Conservation (phyloP, 2,329 filamentous ascomycete species). For the Phialocephala subalpina region DNA sequence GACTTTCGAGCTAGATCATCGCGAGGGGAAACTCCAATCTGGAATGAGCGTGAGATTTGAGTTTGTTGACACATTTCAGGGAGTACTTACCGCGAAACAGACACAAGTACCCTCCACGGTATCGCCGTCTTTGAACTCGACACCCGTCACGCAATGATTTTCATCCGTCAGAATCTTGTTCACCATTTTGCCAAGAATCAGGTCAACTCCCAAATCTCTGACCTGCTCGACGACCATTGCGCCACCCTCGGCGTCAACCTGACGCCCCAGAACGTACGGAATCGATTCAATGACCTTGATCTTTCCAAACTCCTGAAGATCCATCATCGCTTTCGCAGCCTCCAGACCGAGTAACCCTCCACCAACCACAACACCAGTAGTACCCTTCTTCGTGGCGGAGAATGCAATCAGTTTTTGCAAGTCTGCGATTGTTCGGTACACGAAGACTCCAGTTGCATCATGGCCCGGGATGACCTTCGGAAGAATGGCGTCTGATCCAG, state of each 20-base stretch:
- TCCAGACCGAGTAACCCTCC: slow-evolving; percentile 87
- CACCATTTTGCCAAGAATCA: slow-evolving; percentile 80
- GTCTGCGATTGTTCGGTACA: slow-evolving; percentile 88
- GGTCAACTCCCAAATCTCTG: slow-evolving; percentile 76
- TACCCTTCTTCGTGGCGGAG: slow-evolving; percentile 70
- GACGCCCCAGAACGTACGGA: slow-evolving; percentile 81
- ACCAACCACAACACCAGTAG: slow-evolving; percentile 79
- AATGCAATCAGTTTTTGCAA: slow-evolving; percentile 80
- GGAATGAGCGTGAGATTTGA: too few relatives aligned
- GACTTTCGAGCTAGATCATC: slow-evolving; percentile 78
- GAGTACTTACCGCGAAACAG: slow-evolving; percentile 70
- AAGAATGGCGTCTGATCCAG: slow-evolving; percentile 84
- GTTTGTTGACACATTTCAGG: too few relatives aligned
- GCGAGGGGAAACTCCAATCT: slow-evolving; percentile 80
- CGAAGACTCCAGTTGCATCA: slow-evolving; percentile 84
- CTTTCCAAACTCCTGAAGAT: slow-evolving; percentile 75
- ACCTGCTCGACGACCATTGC: slow-evolving; percentile 85
- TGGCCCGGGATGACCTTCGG: slow-evolving; percentile 74
- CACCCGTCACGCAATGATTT: slow-evolving; percentile 71
- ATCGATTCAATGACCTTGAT: slow-evolving; percentile 86
- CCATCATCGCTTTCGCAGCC: slow-evolving; percentile 91
- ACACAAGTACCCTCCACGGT: slow-evolving; percentile 80
- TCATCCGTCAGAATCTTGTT: slow-evolving; percentile 71
- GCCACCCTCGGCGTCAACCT: slow-evolving; percentile 84
- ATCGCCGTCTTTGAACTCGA: slow-evolving; percentile 84